Conservation (phyloP, 108 stramenopile genomes). For the Stephanodiscus minutulus region DNA sequence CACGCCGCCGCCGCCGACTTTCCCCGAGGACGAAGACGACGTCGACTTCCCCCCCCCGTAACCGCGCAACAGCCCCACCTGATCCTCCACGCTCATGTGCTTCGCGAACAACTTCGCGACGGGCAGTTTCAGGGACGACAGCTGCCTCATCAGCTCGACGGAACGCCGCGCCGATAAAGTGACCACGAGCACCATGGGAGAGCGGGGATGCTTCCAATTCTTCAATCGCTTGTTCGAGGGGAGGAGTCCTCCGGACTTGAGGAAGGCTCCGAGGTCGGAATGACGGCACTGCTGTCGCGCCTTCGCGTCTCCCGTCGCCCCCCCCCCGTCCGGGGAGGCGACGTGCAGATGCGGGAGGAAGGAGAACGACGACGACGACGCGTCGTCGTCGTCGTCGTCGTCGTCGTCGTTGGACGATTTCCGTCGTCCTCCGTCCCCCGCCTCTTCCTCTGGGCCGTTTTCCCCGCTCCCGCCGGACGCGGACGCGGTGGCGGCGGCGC, state of each 20-base stretch:
- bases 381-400: neutral
- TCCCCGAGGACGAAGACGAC: neutral
- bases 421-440: neutral
- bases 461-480: neutral
- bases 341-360: neutral
- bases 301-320: constrained; percentile 5
- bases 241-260: constrained; percentile 30
- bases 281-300: constrained; percentile 21
- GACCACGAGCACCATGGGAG: constrained; percentile 69
- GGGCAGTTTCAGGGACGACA: constrained; percentile 63
- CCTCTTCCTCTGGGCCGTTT: neutral
- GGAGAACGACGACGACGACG: neutral
- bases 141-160: constrained; percentile 72
- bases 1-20: neutral
- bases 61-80: constrained; percentile 48
- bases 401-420: neutral
- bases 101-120: constrained; percentile 86
- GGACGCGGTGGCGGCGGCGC: too few species aligned
- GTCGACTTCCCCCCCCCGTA: constrained; percentile 11
- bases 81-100: constrained; percentile 69
- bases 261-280: constrained; percentile 30
- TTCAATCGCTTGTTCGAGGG: constrained; percentile 68
- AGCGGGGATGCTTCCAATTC: constrained; percentile 57
- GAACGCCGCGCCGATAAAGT: constrained; percentile 81
- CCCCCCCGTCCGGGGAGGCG: neutral